Conservation (phyloP, 2,329 filamentous ascomycete genomes). For the Cordyceps cateniannulata region DNA sequence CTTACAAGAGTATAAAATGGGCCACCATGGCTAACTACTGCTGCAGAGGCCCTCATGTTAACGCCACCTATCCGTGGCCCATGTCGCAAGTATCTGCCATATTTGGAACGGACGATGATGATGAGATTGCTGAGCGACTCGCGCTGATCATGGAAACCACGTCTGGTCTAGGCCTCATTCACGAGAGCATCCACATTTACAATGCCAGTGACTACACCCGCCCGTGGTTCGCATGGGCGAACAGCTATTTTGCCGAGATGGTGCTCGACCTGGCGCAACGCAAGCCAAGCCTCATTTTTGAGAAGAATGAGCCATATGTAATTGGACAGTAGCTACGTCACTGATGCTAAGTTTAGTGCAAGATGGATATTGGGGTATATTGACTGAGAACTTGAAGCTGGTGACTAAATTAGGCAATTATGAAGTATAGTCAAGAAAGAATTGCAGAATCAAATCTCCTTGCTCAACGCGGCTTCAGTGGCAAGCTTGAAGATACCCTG, state of each 20-base stretch:
- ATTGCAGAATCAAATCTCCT: too few relatives aligned
- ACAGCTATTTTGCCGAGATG: conserved; percentile 37
- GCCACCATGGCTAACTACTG: too few relatives aligned
- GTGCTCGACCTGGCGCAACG: conserved; percentile 68
- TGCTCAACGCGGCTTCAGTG: background rate
- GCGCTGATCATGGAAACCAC: conserved; percentile 35
- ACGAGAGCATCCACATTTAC: conserved; percentile 41
- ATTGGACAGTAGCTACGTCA: background rate
- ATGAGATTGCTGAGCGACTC: conserved; percentile 29
- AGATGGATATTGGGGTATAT: background rate
- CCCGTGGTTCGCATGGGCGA: conserved; percentile 41
- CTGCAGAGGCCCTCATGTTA: conserved; percentile 54
- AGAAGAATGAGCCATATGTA: conserved; percentile 20
- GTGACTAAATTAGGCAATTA: background rate
- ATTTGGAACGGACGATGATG: conserved; percentile 37
- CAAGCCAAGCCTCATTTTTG: conserved; percentile 66
- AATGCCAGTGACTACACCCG: conserved; percentile 33
- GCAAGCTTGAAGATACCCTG: conserved; percentile 10
- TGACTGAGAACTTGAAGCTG: background rate
- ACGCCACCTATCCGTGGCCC: conserved; percentile 50
- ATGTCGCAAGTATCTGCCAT: conserved; percentile 50
- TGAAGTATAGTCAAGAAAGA: background rate
- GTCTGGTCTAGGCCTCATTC: conserved; percentile 37
- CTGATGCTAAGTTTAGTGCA: background rate
- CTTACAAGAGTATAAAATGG: too few relatives aligned